These are phyloP conservation scores for Ustilago xerochloae DNA, from an alignment of 1,284 basidiomycete genomes.

Conservation along the genomic window DNA sequence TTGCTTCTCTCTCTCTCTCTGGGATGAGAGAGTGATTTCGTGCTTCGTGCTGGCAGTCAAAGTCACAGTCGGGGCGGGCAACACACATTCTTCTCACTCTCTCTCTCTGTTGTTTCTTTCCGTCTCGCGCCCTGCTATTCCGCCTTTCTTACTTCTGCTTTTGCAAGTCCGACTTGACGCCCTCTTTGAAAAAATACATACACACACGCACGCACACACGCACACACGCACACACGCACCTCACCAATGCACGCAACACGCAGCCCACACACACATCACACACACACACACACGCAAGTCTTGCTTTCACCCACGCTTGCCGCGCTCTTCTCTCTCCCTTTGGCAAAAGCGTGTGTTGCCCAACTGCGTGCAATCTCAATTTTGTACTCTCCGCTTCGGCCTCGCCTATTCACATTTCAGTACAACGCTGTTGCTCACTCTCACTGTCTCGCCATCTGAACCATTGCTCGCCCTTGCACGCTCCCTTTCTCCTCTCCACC, in stretches of 20 bases:
- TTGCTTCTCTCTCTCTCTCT: too few species aligned
- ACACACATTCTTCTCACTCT: too few species aligned
- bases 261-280: too few species aligned
- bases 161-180: conserved; percentile 18
- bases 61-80: too few species aligned
- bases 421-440: not conserved
- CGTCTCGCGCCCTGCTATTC: not conserved
- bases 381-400: conserved; percentile 1
- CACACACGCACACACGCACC: conserved; percentile 10
- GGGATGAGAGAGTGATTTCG: not conserved
- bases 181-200: conserved; percentile 1
- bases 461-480: not conserved
- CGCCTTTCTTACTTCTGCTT: not conserved
- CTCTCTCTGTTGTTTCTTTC: not conserved
- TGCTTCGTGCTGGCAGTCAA: not conserved
- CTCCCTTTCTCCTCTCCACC: conserved; percentile 3
- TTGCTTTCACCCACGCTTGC: too few species aligned
- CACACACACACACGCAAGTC: conserved; percentile 2
- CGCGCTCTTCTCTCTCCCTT: too few species aligned
- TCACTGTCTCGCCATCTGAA: not conserved
- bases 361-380: too few species aligned
- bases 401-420: too few species aligned
- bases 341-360: too few species aligned
- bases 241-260: too few species aligned
- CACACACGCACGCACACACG: conserved; percentile 11